Conservation (phyloP, 257 asterid species). For the Solanum rostratum region DNA sequence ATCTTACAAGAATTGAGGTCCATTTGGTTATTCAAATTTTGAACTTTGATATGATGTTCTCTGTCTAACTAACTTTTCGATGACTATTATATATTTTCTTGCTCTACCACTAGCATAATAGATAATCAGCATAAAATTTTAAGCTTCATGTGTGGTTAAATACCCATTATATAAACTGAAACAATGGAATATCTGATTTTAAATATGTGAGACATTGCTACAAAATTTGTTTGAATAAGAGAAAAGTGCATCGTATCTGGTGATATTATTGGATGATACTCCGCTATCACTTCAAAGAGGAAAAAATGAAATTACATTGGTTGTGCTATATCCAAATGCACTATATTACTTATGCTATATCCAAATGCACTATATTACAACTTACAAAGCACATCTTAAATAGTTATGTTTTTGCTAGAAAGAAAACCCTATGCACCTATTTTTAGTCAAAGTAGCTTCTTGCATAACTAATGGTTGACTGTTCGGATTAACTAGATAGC, state of each 20-base stretch:
- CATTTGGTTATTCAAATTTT: background rate
- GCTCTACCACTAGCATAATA: background rate
- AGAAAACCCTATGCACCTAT: background rate
- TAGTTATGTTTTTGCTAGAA: background rate
- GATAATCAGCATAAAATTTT: background rate
- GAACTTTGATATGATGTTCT: background rate
- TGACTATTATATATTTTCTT: background rate
- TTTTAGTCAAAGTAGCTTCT: background rate
- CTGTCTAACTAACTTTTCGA: background rate
- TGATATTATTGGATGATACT: background rate
- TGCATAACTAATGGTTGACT: background rate
- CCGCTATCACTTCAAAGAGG: background rate
- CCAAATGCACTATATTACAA: background rate
- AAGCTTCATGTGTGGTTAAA: background rate
- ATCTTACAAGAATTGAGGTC: background rate
- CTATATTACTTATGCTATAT: background rate
- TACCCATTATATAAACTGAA: background rate
- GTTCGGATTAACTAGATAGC: background rate
- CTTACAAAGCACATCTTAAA: background rate
- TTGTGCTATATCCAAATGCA: background rate
- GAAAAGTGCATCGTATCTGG: background rate
- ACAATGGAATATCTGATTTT: background rate
- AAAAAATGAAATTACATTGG: background rate
- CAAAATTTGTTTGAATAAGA: background rate
- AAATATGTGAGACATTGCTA: background rate